Conservation (phyloP, 768 basidiomycete genomes). For the Pisolithus marmoratus region DNA sequence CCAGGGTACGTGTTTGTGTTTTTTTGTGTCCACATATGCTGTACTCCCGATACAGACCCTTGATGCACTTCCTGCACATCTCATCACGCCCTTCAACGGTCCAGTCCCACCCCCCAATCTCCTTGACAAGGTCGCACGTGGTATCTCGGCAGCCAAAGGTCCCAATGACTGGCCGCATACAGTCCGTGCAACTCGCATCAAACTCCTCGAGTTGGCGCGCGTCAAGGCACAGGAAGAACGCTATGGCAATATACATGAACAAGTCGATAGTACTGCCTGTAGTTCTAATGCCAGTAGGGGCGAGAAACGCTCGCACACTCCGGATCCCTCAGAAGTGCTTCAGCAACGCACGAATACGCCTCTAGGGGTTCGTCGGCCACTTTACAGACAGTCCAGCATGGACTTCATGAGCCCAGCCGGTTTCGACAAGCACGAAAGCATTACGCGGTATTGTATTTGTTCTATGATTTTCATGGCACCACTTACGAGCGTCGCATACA, state of each 20-base stretch:
- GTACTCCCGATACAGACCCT: slow-evolving; percentile 48
- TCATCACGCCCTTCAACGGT: slow-evolving; percentile 85
- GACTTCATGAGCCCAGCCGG: slow-evolving; percentile 63
- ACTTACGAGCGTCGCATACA: slow-evolving; percentile 22
- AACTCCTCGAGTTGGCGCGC: slow-evolving; percentile 76
- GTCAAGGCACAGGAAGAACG: slow-evolving; percentile 48
- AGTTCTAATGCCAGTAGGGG: slow-evolving; percentile 2
- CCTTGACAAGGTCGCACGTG: slow-evolving; percentile 80
- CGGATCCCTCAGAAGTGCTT: slow-evolving; percentile 35
- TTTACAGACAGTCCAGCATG: slow-evolving; percentile 84
- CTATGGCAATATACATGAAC: not conserved
- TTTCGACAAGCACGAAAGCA: slow-evolving; percentile 40
- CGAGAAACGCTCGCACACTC: slow-evolving; percentile 13
- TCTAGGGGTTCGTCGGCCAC: slow-evolving; percentile 41
- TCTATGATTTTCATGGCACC: not conserved
- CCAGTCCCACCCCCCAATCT: slow-evolving; percentile 80
- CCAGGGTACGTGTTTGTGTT: slow-evolving; percentile 46
- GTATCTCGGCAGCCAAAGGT: slow-evolving; percentile 70
- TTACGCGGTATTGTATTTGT: slow-evolving; percentile 51
- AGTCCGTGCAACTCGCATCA: slow-evolving; percentile 72
- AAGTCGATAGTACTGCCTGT: not conserved
- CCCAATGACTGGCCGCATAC: slow-evolving; percentile 80
- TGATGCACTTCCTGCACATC: slow-evolving; percentile 74
- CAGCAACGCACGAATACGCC: slow-evolving; percentile 46
- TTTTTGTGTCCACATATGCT: not conserved